Evolutionary conservation across 2,329 filamentous ascomycete species (phyloP).

Genomic region (Clonostachys byssicola): DNA sequence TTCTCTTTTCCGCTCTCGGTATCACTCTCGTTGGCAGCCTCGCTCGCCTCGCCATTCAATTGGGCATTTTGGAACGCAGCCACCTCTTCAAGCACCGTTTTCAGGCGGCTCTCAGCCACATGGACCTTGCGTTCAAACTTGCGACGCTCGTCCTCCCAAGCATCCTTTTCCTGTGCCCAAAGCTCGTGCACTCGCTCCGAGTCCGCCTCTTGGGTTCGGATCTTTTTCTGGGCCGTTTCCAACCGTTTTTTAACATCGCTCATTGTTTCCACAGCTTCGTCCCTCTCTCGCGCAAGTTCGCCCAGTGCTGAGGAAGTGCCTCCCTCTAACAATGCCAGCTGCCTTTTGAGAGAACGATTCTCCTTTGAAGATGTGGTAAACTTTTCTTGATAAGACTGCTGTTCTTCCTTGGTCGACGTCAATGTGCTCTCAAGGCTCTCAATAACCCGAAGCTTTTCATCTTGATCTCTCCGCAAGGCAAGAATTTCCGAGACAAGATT

Average conservation of each 20-base stretch:
- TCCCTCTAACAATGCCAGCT: conserved; percentile 81
- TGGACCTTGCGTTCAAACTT: conserved; percentile 82
- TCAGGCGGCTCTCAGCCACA: conserved; percentile 83
- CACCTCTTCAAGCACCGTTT: conserved; percentile 81
- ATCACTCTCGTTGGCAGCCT: conserved; percentile 45
- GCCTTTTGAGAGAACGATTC: conserved; percentile 74
- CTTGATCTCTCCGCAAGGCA: conserved; percentile 79
- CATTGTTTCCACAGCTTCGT: conserved; percentile 71
- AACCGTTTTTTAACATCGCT: conserved; percentile 73
- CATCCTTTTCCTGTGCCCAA: conserved; percentile 80
- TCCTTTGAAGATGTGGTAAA: conserved; percentile 68
- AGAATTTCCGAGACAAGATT: conserved; percentile 94
- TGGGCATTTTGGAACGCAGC: conserved; percentile 61
- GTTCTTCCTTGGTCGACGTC: conserved; percentile 67
- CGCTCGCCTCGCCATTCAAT: conserved; percentile 18
- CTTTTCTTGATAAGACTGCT: conserved; percentile 63
- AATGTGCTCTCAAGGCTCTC: conserved; percentile 77
- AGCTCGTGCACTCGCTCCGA: conserved; percentile 71
- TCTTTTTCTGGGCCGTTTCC: conserved; percentile 72
- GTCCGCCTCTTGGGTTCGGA: conserved; percentile 78
- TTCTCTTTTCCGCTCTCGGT: conserved; percentile 57
- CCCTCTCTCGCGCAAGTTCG: conserved; percentile 79
- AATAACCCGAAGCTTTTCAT: conserved; percentile 83
- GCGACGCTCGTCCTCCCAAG: conserved; percentile 80
- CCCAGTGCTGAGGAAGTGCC: conserved; percentile 82